These are phyloP conservation scores for Fusarium pseudocircinatum DNA, from an alignment of 2,329 filamentous ascomycete species.

Conservation along the genomic window DNA sequence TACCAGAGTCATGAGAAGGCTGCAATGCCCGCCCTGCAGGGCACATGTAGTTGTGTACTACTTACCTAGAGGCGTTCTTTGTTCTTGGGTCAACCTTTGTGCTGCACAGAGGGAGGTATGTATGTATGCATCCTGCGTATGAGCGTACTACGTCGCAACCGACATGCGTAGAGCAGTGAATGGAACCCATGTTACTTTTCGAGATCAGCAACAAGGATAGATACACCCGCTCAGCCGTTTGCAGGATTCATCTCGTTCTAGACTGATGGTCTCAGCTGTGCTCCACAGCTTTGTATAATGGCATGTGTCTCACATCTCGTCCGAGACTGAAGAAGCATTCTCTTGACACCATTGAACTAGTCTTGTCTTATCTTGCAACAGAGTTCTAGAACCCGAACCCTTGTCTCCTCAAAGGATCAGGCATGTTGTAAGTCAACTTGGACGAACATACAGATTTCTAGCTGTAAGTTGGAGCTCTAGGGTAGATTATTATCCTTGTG, in stretches of 20 bases:
- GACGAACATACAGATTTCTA: not conserved
- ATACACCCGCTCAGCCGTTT: not conserved
- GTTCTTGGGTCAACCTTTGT: not conserved
- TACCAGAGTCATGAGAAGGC: not conserved
- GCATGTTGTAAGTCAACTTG: not conserved
- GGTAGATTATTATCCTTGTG: not conserved
- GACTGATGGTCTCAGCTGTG: not conserved
- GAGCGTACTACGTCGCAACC: not conserved
- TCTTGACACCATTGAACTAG: not conserved
- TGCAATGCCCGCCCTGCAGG: not conserved
- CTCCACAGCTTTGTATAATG: not conserved
- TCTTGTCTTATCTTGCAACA: not conserved
- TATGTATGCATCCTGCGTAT: not conserved
- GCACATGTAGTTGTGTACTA: not conserved
- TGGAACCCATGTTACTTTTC: not conserved
- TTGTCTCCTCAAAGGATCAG: not conserved
- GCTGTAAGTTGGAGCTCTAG: not conserved
- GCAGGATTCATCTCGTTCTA: not conserved
- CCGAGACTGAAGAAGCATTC: not conserved
- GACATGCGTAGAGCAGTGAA: not conserved
- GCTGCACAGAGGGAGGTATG: not conserved
- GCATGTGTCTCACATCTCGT: not conserved
- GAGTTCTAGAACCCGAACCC: not conserved
- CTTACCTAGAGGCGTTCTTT: not conserved
- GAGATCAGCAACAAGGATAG: conserved; percentile 17